A percentile compares a stretch with the other conserved stretches of the same genome.
Evolutionary conservation across 2,329 filamentous ascomycete genomes (phyloP).

Genomic region (Hypoxylon rubiginosum): DNA sequence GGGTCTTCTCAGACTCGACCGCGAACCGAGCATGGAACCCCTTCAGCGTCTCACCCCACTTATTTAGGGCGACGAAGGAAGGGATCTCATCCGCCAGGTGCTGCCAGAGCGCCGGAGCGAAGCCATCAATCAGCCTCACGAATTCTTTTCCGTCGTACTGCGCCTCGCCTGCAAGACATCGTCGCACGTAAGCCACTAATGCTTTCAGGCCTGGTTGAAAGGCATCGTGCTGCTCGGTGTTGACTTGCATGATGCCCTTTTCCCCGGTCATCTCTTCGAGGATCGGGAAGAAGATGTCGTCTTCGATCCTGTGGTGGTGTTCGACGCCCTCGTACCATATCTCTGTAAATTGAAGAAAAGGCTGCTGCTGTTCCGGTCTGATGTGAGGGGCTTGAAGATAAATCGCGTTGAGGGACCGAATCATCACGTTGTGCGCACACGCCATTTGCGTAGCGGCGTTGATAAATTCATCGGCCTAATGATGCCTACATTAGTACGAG

Average conservation of each 20-base stretch:
- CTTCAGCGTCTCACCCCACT: constrained; percentile 8
- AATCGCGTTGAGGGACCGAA: constrained; percentile 6
- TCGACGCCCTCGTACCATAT: constrained; percentile 1
- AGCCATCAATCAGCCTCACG: not conserved
- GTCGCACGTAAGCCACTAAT: not conserved
- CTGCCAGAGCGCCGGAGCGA: constrained; percentile 1
- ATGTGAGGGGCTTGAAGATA: constrained; percentile 9
- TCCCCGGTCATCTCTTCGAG: constrained; percentile 5
- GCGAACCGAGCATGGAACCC: constrained; percentile 6
- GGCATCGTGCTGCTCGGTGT: constrained; percentile 3
- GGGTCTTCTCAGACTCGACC: not conserved
- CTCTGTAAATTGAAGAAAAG: constrained; percentile 2
- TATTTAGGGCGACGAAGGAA: not conserved
- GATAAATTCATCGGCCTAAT: constrained; percentile 1
- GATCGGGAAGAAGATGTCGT: constrained; percentile 5
- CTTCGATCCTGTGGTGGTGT: constrained; percentile 1
- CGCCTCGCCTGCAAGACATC: constrained; percentile 1
- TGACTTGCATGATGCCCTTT: constrained; percentile 4
- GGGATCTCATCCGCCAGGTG: constrained; percentile 8
- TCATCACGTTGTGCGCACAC: constrained; percentile 2
- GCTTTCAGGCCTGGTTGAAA: not conserved
- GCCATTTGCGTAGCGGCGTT: constrained; percentile 2
- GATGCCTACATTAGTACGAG: not conserved
- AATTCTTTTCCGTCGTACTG: not conserved
- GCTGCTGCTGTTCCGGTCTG: not conserved